phyloP scores from a whole-genome alignment of 2,329 filamentous ascomycete genomes.

The Aciculosporium take region DNA sequence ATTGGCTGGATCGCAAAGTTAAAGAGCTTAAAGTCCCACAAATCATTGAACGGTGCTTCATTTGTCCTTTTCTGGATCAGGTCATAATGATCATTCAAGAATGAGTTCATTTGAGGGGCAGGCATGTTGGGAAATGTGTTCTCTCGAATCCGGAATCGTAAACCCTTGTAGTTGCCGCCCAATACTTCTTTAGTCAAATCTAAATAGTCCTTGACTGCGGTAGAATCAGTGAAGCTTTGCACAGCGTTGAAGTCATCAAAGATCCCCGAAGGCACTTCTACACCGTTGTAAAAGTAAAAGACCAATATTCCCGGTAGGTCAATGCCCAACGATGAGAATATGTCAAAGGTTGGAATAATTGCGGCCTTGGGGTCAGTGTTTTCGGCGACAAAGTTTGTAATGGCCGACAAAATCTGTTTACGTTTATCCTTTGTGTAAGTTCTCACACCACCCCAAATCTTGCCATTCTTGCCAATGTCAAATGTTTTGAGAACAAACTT shows the following conservation, averaged over 20 bases:
- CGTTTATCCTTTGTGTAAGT: constrained; percentile 16
- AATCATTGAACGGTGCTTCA: not conserved
- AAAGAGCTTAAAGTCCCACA: constrained; percentile 7
- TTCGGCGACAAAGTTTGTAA: constrained; percentile 42
- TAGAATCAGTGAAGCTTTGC: constrained; percentile 26
- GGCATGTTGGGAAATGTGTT: constrained; percentile 14
- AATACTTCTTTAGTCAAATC: constrained; percentile 18
- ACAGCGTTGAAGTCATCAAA: constrained; percentile 43
- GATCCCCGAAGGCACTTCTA: constrained; percentile 32
- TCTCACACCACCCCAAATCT: constrained; percentile 30
- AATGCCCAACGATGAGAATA: constrained; percentile 8
- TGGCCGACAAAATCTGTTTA: constrained; percentile 27
- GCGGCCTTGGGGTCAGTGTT: constrained; percentile 45
- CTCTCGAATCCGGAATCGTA: constrained; percentile 9
- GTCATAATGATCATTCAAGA: constrained; percentile 9
- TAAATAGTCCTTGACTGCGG: constrained; percentile 31
- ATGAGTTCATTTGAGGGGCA: constrained; percentile 8
- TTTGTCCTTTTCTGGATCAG: not conserved
- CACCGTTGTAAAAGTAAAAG: constrained; percentile 50
- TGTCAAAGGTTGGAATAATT: constrained; percentile 42
- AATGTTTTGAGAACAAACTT: constrained; percentile 29
- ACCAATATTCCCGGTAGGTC: constrained; percentile 35
- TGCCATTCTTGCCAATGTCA: constrained; percentile 22
- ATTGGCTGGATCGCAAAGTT: constrained; percentile 11
- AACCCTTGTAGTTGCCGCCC: constrained; percentile 8